Evolutionary conservation across 306 rosid genomes (phyloP).

Genomic region (Prunus davidiana): DNA sequence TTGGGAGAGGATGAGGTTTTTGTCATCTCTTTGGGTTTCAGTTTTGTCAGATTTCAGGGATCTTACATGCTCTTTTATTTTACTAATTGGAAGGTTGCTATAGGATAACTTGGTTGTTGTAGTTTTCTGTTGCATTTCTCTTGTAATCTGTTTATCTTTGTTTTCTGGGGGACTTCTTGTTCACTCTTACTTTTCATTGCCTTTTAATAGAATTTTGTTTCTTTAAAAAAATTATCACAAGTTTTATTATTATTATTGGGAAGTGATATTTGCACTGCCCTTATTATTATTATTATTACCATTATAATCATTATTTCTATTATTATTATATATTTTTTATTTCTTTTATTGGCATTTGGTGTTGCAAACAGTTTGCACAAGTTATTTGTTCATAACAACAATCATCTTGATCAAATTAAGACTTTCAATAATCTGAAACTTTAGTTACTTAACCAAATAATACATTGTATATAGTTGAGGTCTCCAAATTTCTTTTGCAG

Average conservation of each 20-base stretch:
- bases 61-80: no score
- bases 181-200: no score
- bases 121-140: no score
- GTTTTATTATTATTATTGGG: background rate
- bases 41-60: no score
- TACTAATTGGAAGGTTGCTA: no score
- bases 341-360: background rate
- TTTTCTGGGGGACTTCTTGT: no score
- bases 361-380: background rate
- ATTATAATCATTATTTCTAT: background rate
- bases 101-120: no score
- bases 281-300: background rate
- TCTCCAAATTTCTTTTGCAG: conserved; percentile 47
- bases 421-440: background rate
- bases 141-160: no score
- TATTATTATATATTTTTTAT: background rate
- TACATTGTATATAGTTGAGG: background rate
- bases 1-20: background rate
- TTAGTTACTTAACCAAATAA: background rate
- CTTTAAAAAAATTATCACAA: no score
- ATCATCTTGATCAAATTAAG: background rate
- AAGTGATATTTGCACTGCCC: background rate
- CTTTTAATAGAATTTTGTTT: no score
- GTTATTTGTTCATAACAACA: background rate
- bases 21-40: no score